Conservation (phyloP, 2,329 filamentous ascomycete species). For the Verticillium isaacii region DNA sequence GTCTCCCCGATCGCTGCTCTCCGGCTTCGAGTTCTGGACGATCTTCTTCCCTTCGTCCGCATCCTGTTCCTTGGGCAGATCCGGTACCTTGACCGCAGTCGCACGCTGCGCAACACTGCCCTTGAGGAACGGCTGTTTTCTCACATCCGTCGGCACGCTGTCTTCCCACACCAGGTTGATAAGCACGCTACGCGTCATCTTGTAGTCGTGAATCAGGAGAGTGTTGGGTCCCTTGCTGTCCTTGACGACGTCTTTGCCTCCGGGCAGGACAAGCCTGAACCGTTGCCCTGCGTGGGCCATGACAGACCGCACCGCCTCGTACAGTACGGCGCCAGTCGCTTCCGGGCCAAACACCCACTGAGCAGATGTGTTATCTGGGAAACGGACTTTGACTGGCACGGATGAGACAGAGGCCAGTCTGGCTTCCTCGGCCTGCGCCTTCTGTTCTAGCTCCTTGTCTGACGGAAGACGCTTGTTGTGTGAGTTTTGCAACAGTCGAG, state of each 20-base stretch:
- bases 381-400: constrained; percentile 74
- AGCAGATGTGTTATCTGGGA: constrained; percentile 79
- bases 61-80: constrained; percentile 38
- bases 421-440: constrained; percentile 60
- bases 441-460: constrained; percentile 73
- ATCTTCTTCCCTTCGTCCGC: constrained; percentile 30
- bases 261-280: constrained; percentile 68
- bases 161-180: constrained; percentile 74
- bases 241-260: constrained; percentile 42
- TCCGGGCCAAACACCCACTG: constrained; percentile 64
- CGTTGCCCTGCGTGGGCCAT: constrained; percentile 60
- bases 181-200: constrained; percentile 65
- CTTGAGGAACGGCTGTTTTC: constrained; percentile 56
- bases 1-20: constrained; percentile 30
- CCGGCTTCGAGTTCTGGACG: constrained; percentile 24
- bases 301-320: constrained; percentile 68
- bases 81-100: constrained; percentile 60
- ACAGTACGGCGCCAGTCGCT: constrained; percentile 68
- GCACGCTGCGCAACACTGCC: constrained; percentile 55
- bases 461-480: constrained; percentile 76
- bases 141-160: constrained; percentile 48
- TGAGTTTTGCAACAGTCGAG: constrained; percentile 53
- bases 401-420: constrained; percentile 61
- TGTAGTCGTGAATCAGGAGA: constrained; percentile 67
- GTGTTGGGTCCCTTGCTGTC: constrained; percentile 41